Conservation (phyloP, 768 basidiomycete genomes). For the Pseudohyphozyma bogoriensis region DNA sequence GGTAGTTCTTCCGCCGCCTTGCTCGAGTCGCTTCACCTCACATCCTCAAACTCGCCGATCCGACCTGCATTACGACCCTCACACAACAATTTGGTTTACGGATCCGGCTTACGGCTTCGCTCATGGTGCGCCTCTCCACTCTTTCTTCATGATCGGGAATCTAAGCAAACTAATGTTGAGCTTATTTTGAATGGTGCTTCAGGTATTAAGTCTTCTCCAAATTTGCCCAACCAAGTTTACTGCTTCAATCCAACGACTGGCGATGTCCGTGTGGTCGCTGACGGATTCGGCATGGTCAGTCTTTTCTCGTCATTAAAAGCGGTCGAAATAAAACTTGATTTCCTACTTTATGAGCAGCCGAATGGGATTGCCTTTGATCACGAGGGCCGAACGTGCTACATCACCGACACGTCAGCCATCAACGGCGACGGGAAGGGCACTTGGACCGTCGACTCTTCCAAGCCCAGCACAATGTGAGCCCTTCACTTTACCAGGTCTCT, state of each 20-base stretch:
- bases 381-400: constrained; percentile 1
- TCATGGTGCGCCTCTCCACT: no score
- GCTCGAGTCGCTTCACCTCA: not conserved
- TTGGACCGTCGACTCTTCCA: not conserved
- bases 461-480: not conserved
- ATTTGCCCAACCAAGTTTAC: no score
- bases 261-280: constrained; percentile 59
- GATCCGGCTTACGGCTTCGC: no score
- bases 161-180: no score
- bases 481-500: no score
- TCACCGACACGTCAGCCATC: constrained; percentile 26
- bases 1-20: constrained; percentile 51
- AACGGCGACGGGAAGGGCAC: not conserved
- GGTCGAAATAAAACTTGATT: no score
- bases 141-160: no score
- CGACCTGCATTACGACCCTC: not conserved
- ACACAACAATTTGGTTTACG: constrained; percentile 8
- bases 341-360: no score
- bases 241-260: constrained; percentile 59
- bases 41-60: not conserved
- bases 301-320: no score
- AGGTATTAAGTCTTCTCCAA: no score
- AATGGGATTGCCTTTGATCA: constrained; percentile 47
- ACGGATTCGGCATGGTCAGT: constrained; percentile 61
- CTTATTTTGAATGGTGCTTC: no score